Conservation (phyloP, 495 filamentous ascomycete species). For the Penicillium bovifimosum region DNA sequence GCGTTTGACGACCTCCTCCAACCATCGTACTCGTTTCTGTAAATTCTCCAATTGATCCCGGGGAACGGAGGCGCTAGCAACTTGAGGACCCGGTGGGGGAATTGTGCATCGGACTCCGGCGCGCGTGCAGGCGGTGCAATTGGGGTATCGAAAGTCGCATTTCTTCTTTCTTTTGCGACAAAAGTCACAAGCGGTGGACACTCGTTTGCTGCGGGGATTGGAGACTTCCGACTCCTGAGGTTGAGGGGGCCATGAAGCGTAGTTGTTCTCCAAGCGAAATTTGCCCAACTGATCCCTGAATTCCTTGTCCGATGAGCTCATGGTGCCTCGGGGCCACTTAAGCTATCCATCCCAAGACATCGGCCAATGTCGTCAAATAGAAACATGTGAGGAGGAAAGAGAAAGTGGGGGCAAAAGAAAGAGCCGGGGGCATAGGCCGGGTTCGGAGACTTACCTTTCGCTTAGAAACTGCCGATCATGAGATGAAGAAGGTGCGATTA, state of each 20-base stretch:
- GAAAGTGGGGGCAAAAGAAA: slow-evolving; percentile 1
- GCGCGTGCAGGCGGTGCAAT: slow-evolving; percentile 47
- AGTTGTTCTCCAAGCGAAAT: slow-evolving; percentile 37
- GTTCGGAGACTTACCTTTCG: background rate
- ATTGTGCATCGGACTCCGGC: slow-evolving; percentile 48
- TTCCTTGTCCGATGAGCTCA: slow-evolving; percentile 35
- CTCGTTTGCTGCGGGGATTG: slow-evolving; percentile 33
- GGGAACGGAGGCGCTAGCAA: slow-evolving; percentile 39
- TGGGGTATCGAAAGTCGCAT: slow-evolving; percentile 51
- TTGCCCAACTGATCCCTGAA: slow-evolving; percentile 44
- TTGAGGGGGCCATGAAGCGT: slow-evolving; percentile 14
- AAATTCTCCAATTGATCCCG: slow-evolving; percentile 47
- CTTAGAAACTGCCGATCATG: background rate
- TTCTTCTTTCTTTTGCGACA: slow-evolving; percentile 52
- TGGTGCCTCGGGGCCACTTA: slow-evolving; percentile 22
- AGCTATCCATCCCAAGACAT: slow-evolving; percentile 28
- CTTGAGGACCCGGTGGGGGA: slow-evolving; percentile 38
- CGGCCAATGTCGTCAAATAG: background rate
- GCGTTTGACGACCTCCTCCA: slow-evolving; percentile 40
- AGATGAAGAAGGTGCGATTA: background rate
- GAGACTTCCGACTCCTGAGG: slow-evolving; percentile 8
- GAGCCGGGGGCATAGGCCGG: no score
- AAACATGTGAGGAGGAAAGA: background rate
- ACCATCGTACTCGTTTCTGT: slow-evolving; percentile 47
- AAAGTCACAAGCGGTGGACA: slow-evolving; percentile 48